These are phyloP conservation scores for Trichomonas gallinae DNA, from an alignment of 208 protist species.

Conservation along the genomic window DNA sequence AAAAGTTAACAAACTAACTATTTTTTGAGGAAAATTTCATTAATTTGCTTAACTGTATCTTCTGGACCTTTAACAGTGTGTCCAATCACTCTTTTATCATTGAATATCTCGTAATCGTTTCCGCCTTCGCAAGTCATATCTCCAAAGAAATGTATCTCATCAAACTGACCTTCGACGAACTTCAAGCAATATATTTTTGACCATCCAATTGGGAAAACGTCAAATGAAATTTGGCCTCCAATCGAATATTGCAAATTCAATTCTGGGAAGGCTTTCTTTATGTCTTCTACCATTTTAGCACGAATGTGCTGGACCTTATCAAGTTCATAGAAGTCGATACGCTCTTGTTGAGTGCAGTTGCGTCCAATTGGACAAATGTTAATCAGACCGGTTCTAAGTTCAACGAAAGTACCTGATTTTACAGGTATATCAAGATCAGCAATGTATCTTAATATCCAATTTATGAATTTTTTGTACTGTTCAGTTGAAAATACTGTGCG, in stretches of 20 bases:
- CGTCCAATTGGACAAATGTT: constrained; percentile 97
- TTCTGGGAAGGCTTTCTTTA: constrained; percentile 58
- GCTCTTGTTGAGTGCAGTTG: constrained; percentile 87
- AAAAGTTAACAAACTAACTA: too few species aligned
- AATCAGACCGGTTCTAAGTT: constrained; percentile 96
- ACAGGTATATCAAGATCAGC: constrained; percentile 86
- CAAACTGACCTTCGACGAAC: constrained; percentile 65
- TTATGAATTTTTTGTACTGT: constrained; percentile 72
- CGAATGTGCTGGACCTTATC: constrained; percentile 84
- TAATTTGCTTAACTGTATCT: constrained; percentile 22
- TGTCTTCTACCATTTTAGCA: constrained; percentile 65
- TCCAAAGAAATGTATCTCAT: constrained; percentile 96
- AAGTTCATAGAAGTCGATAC: constrained; percentile 86
- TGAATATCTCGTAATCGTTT: constrained; percentile 99
- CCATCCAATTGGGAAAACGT: constrained; percentile 97
- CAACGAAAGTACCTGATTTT: constrained; percentile 93
- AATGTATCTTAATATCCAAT: constrained; percentile 74
- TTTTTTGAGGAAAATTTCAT: not conserved
- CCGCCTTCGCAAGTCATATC: constrained; percentile 94
- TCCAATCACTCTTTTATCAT: constrained; percentile 43
- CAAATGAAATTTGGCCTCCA: constrained; percentile 92
- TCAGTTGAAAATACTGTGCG: constrained; percentile 59
- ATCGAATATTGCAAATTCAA: constrained; percentile 82
- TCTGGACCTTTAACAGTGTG: constrained; percentile 34
- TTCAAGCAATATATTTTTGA: constrained; percentile 95